Percentiles rank a stretch among this genome's conserved stretches.
Evolutionary conservation across 2,329 filamentous ascomycete species (phyloP).

Genomic region (Juglanconis sp.): DNA sequence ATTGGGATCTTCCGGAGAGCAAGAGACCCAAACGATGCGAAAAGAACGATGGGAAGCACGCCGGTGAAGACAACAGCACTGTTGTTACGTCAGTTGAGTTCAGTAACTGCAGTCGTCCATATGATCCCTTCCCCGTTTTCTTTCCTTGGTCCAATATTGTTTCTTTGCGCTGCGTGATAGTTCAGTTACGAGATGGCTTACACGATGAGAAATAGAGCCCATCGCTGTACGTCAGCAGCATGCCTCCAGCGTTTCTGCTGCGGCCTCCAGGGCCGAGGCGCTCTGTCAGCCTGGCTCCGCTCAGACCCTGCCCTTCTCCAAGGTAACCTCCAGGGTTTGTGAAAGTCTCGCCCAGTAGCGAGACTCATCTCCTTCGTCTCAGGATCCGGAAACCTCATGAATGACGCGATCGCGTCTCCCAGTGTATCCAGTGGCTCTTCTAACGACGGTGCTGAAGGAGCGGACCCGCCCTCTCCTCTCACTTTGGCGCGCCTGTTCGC

Average conservation of each 20-base stretch:
- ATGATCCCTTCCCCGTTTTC: neutral
- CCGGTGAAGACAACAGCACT: neutral
- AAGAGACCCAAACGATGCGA: conserved; percentile 16
- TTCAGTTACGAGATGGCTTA: neutral
- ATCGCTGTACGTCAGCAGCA: neutral
- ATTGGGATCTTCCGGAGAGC: conserved; percentile 17
- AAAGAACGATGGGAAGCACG: conserved; percentile 13
- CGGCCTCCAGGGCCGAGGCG: neutral
- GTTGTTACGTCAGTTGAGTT: neutral
- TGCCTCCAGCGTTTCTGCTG: neutral
- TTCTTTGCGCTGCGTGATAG: too few relatives aligned
- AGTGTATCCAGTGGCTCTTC: conserved; percentile 22
- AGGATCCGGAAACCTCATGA: neutral
- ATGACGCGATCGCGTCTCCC: conserved; percentile 3
- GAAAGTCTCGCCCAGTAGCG: neutral
- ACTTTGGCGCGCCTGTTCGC: too few relatives aligned
- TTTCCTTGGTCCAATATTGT: too few relatives aligned
- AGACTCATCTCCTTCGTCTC: neutral
- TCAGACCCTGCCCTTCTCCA: neutral
- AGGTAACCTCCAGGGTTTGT: too few relatives aligned
- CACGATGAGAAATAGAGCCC: neutral
- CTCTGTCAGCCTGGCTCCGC: conserved; percentile 14
- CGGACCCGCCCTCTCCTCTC: too few relatives aligned
- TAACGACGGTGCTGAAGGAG: neutral
- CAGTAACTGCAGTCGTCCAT: neutral